Evolutionary conservation across 768 basidiomycete species (phyloP), one percentile per base, ranked within the genome.

Genomic region (Lentinula boryana): DNA sequence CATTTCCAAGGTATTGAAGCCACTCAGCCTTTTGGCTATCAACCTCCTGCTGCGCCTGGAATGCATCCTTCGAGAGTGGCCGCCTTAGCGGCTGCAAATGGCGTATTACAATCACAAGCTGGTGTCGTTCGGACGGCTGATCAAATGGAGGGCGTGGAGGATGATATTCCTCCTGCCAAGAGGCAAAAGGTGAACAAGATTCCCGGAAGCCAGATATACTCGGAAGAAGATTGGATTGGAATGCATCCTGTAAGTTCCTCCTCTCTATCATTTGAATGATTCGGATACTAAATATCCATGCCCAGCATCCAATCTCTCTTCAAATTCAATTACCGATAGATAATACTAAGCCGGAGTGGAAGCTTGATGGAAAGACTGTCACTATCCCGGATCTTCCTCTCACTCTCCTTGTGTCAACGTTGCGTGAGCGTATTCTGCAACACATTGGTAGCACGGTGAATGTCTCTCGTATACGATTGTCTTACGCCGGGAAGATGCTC

Each of bases 311-410:
- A 12, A 92, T 98, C 67, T 87, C 88, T 27, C 80, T 99, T 50
- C 80, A 81, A 36, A 79, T 98, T 3, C 93, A 95, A 69, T 78
- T 99, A 64, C 95, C 96, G 1, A 80, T 76, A 57, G 87, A 95
- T 66, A 75, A 88, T 1, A 84, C 87, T 36, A 94, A 91, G 70
- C 88, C 95, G 0, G 95, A 96, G 72, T 96, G 91, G 92, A 95
- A 96, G 68, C 78, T 97, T 58, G 86, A 96, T 68, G 95, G 95
- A 0, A 80, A 79, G 56, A 75, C 85, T 43, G 84, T 95, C 61
- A 85, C 85, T 9, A 80, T 99, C 60, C 81, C 85, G 1, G 93
- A 97, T 60, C 74, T 98, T 35, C 91, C 93, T 9, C 81, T 97
- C 67, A 93, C 84, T 60, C 75, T 93, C 49, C 76, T 95, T 49